A percentile compares a stretch with the other conserved stretches of the same genome.
Evolutionary conservation across 805 yeast genomes (phyloP).

Genomic region (Ogataea neopini): DNA sequence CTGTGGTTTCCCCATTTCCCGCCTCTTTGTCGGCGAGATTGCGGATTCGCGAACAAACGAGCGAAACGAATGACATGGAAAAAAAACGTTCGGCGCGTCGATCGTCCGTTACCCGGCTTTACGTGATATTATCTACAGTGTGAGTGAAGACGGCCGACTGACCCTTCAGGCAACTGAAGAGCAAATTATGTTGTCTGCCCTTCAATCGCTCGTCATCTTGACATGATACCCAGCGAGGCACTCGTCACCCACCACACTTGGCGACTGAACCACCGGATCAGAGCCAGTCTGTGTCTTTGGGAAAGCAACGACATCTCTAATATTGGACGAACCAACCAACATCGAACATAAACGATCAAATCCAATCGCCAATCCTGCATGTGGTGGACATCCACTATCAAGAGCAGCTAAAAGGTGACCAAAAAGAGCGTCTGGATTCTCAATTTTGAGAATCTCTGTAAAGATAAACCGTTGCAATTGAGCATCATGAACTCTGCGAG

Average conservation of each 20-base stretch:
- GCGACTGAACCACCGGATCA: conserved; percentile 87
- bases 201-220: not conserved
- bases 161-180: too few relatives aligned
- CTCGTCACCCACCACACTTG: conserved; percentile 57
- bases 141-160: too few relatives aligned
- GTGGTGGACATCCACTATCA: conserved; percentile 95
- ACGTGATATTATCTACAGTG: not conserved
- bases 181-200: too few relatives aligned
- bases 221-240: conserved; percentile 52
- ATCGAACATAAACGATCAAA: conserved; percentile 92
- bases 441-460: conserved; percentile 59
- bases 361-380: conserved; percentile 95
- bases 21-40: conserved; percentile 1
- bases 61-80: not conserved
- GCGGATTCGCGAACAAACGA: conserved; percentile 5
- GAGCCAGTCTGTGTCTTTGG: conserved; percentile 90
- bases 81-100: not conserved
- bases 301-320: conserved; percentile 92
- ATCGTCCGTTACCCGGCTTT: conserved; percentile 1
- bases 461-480: conserved; percentile 74
- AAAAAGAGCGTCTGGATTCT: conserved; percentile 62
- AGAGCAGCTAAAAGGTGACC: conserved; percentile 86
- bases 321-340: conserved; percentile 73
- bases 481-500: conserved; percentile 90
- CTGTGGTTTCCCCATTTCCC: conserved; percentile 7